Percentiles rank a stretch among this genome's conserved stretches.
phyloP scores from a whole-genome alignment of 2,329 filamentous ascomycete genomes.

The Aureobasidium sp. region DNA sequence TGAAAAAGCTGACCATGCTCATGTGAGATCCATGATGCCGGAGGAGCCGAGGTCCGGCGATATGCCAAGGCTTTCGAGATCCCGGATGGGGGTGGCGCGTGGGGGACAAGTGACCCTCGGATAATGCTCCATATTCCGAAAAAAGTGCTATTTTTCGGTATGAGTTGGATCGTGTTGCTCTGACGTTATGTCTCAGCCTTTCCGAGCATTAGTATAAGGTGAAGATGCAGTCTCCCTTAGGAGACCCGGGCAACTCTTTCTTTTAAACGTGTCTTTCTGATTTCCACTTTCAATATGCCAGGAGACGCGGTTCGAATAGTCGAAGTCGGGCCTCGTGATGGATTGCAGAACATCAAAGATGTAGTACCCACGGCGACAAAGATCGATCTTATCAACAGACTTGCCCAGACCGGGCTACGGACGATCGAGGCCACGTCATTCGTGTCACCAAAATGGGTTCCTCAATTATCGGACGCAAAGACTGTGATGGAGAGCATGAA shows the following conservation, averaged over 20 bases:
- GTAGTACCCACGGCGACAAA: slow-evolving; percentile 65
- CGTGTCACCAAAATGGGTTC: slow-evolving; percentile 77
- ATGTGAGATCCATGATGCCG: background rate
- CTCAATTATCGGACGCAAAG: slow-evolving; percentile 52
- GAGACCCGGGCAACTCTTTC: background rate
- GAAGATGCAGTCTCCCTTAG: background rate
- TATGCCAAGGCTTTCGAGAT: background rate
- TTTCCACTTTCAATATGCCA: background rate
- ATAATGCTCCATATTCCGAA: background rate
- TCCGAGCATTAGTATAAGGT: background rate
- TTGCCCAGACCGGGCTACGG: slow-evolving; percentile 61
- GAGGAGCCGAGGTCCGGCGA: background rate
- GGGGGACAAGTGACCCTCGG: background rate
- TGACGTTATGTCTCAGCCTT: slow-evolving; percentile 4
- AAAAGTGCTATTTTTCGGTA: background rate
- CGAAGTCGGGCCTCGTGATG: slow-evolving; percentile 75
- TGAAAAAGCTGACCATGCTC: background rate
- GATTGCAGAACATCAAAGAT: slow-evolving; percentile 71
- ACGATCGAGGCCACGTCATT: slow-evolving; percentile 79
- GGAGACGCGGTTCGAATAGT: slow-evolving; percentile 50
- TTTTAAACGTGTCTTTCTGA: background rate
- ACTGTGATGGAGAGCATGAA: slow-evolving; percentile 8
- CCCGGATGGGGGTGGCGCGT: background rate
- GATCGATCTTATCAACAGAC: slow-evolving; percentile 63
- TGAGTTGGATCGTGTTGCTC: background rate